Evolutionary conservation across 345 rosid species (phyloP), one percentile per base, ranked within the genome.

Genomic region (Theobroma cacao): DNA sequence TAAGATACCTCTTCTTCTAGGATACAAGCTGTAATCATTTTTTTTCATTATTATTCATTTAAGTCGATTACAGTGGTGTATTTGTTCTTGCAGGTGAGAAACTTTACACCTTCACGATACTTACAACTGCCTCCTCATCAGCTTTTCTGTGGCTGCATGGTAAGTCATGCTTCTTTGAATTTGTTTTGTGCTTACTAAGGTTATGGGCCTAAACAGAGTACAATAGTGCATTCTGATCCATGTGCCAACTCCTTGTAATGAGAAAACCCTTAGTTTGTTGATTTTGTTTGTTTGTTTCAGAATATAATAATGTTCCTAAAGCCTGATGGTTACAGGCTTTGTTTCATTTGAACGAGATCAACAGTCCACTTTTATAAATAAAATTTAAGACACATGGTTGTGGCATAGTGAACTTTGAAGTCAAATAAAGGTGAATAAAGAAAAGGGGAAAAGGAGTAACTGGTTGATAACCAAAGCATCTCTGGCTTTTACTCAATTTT

Each of bases 101-200:
- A 74, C 83, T 92, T 48, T 80, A 87, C 85, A 89, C 97, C 75
- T 93, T 92, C 77, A 93, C 97, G 5, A 90, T 95, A 68, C 50
- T 92, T 61, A 95, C 98, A 75, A 93, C 97, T 40, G 67, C 91
- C 43, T 86, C 98, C 22, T 92, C 98, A 17, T 75, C 96, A 26
- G 76, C 91, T 28, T 82, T 95, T 10, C 78, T 84, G 62, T 95
- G 95, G 97, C 84, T 92, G 81, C 99, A 95, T 83, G 99, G 99
- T 95, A 53, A 92, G 95, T 80, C 24, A 6, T 58, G 41, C 31
- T 26, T 79, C 76, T 78, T 77, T 79, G n/a, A 24, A 26, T 41
- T 74, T 26, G 60, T 77, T 53, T 43, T 6, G 14, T 56, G 38
- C 55, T 36, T 38, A 58, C 45, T 24, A 17, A 74, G 26, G 22